Base-by-base conservation (phyloP, 306 rosid genomes). In the Cicer bijugum region DNA sequence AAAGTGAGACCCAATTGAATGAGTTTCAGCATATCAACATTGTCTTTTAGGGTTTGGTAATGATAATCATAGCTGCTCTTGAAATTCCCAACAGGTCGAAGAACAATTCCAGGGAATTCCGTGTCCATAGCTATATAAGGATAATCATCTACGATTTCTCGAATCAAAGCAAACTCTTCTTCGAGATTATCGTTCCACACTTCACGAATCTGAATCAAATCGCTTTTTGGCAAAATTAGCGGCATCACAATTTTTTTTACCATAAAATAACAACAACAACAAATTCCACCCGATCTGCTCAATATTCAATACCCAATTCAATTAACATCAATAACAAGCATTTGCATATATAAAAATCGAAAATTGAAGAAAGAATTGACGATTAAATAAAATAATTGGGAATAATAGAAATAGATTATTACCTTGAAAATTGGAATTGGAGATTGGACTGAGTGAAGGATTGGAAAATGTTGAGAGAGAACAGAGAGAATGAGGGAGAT, bases 41-140 rank as follows among this genome's bases (percentile, higher is more conserved):
- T 85, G 43, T 76, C 85, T 43, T 83, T 85, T 44, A 85, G 79
- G 76, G 89, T 85, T 74, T 85, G 86, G 67, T 85, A 85, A 70
- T 85, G 85, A 56, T 48, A 83, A 47, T 85, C 89, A 47, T 38
- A 65, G 48, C 77, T 82, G 66, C 68, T 83, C 51, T 82, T 82
- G 78, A 85, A 85, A 80, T 74, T 85, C 57, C 86, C 89, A 6
- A 85, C 81, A 9, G 85, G 83, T 7, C 86, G 81, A 17, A 85
- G 81, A 45, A 80, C 87, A 39, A 82, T 77, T 4, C 86, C 89
- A 0, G 86, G 89, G 48, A 85, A 83, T 12, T 85, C 89, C 0
- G 86, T 85, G 76, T 85, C 89, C 89, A 85, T 85, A 5, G 89
- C 86, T 9, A 83, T 23, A 46, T 64, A 82, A 1, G 89, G 89